Evolutionary conservation across 345 rosid genomes (phyloP).

Genomic region (Euphorbia lathyris): DNA sequence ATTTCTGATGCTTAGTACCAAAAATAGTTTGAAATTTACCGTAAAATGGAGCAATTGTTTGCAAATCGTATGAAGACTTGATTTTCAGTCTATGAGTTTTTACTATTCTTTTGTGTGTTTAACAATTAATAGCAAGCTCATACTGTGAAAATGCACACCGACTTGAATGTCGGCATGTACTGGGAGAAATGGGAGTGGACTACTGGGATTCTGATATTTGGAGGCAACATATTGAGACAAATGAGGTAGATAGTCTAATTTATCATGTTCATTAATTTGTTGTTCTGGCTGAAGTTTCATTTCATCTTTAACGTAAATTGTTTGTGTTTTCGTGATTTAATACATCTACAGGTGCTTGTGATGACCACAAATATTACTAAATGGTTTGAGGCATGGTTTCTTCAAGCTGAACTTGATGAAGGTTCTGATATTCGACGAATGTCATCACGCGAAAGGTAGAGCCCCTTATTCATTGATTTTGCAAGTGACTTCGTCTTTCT

Average conservation of each 20-base stretch:
- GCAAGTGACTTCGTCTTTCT: conserved; percentile 47
- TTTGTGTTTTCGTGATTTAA: not conserved
- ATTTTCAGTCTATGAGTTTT: too few species aligned
- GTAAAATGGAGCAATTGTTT: too few species aligned
- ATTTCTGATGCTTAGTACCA: too few species aligned
- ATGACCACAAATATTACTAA: conserved; percentile 85
- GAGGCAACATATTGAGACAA: conserved; percentile 44
- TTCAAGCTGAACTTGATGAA: conserved; percentile 55
- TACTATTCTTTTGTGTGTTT: not conserved
- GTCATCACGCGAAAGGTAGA: conserved; percentile 77
- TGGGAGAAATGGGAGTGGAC: conserved; percentile 84
- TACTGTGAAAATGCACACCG: conserved; percentile 58
- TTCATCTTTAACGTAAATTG: not conserved
- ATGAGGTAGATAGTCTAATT: conserved; percentile 54
- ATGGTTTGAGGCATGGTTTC: conserved; percentile 63
- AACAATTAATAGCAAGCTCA: conserved; percentile 64
- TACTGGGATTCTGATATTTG: conserved; percentile 59
- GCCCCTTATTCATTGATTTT: conserved; percentile 75
- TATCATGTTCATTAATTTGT: not conserved
- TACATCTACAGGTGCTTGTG: conserved; percentile 68
- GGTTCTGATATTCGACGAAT: conserved; percentile 83
- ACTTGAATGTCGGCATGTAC: conserved; percentile 65
- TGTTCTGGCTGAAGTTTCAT: not conserved
- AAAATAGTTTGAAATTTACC: too few species aligned
- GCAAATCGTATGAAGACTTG: too few species aligned